phyloP scores from a whole-genome alignment of 83 land plant species.

The Picea mariana region DNA sequence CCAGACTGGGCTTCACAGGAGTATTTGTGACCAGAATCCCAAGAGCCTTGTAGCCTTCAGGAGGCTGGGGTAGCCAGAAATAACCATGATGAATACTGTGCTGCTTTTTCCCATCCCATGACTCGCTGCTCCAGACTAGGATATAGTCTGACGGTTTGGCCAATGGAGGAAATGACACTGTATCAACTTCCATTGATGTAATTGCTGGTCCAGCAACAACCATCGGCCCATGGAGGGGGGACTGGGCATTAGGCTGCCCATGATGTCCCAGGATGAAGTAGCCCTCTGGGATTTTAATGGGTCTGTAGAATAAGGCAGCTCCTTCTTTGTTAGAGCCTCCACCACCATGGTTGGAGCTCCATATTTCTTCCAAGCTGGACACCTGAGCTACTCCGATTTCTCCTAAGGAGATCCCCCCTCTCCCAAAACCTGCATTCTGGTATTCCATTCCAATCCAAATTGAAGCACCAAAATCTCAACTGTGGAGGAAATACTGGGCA shows the following conservation, averaged over 20 bases:
- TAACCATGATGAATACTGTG: conserved; percentile 28
- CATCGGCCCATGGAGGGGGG: background rate
- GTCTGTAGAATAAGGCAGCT: conserved; percentile 2
- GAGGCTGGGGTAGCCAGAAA: conserved; percentile 73
- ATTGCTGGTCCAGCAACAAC: too few species aligned
- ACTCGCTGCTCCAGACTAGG: conserved; percentile 69
- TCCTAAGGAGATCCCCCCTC: background rate
- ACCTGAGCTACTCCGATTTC: conserved; percentile 1
- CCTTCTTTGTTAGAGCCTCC: background rate
- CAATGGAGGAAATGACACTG: conserved; percentile 5
- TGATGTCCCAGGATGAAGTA: background rate
- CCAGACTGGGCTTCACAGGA: conserved; percentile 51
- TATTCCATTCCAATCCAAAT: too few species aligned
- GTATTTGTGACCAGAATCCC: conserved; percentile 57
- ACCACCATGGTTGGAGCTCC: background rate
- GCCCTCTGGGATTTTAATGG: conserved; percentile 2
- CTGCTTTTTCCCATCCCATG: conserved; percentile 27
- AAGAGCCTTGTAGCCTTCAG: conserved; percentile 66
- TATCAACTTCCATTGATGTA: background rate
- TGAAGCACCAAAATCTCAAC: too few species aligned
- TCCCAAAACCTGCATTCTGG: background rate
- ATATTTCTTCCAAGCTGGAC: conserved; percentile 4
- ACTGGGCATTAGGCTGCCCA: background rate
- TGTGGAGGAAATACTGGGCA: too few species aligned
- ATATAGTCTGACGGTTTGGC: conserved; percentile 52